Conservation (phyloP, 2,329 filamentous ascomycete species). For the Dothideomycetes sp. region DNA sequence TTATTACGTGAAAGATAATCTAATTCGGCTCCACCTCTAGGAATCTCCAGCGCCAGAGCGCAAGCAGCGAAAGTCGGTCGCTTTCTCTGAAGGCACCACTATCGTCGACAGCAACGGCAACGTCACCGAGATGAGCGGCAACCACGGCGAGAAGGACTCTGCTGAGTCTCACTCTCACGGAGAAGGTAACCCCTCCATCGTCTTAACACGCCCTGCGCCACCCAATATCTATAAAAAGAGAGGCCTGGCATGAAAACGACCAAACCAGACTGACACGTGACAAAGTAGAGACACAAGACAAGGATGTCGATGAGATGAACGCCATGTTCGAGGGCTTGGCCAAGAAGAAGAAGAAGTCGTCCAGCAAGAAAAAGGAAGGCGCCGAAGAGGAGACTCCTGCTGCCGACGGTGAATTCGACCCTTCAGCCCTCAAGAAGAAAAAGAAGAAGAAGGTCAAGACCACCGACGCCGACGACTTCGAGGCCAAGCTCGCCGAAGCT, state of each 20-base stretch:
- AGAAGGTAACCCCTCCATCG: conserved; percentile 3
- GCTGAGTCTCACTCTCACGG: conserved; percentile 72
- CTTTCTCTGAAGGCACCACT: conserved; percentile 78
- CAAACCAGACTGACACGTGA: conserved; percentile 22
- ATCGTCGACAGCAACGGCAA: conserved; percentile 85
- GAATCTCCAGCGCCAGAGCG: conserved; percentile 30
- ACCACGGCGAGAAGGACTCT: conserved; percentile 61
- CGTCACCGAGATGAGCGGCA: conserved; percentile 63
- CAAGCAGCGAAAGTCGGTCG: conserved; percentile 84
- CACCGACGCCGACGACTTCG: conserved; percentile 52
- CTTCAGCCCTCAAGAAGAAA: conserved; percentile 66
- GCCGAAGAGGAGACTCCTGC: conserved; percentile 32
- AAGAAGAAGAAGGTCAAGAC: conserved; percentile 70
- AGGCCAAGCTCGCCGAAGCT: conserved; percentile 53
- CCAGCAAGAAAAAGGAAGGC: conserved; percentile 44
- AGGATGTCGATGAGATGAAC: conserved; percentile 29
- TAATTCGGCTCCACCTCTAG: not conserved
- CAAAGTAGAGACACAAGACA: conserved; percentile 34
- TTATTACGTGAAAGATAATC: no score
- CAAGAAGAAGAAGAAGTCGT: conserved; percentile 60
- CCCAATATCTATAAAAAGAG: conserved; percentile 6
- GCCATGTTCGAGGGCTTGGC: conserved; percentile 55
- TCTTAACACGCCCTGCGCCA: conserved; percentile 8
- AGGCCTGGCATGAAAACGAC: no score
- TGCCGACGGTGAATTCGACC: conserved; percentile 52